These are phyloP conservation scores for Henckelia pumila DNA, from an alignment of 257 asterid species.

Conservation along the genomic window DNA sequence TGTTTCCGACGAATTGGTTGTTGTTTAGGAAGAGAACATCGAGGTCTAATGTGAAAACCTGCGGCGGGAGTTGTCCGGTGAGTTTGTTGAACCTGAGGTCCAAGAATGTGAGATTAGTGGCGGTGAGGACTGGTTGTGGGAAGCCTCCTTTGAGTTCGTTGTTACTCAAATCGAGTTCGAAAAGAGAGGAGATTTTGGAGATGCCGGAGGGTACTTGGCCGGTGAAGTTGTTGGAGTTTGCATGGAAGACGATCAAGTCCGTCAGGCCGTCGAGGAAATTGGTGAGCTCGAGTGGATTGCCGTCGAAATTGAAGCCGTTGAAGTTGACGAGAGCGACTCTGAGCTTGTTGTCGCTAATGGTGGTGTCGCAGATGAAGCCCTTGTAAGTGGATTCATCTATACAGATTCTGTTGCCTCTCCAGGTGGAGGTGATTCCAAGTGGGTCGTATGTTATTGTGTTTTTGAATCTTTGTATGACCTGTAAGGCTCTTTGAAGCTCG, in stretches of 20 bases:
- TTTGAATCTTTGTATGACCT: slow-evolving; percentile 33
- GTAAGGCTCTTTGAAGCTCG: slow-evolving; percentile 16
- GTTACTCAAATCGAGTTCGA: slow-evolving; percentile 70
- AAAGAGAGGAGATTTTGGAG: slow-evolving; percentile 27
- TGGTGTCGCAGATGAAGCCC: slow-evolving; percentile 53
- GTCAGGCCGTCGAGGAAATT: slow-evolving; percentile 30
- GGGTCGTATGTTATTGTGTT: slow-evolving; percentile 31
- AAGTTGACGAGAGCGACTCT: slow-evolving; percentile 46
- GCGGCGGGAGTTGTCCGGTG: slow-evolving; percentile 37
- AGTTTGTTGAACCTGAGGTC: slow-evolving; percentile 56
- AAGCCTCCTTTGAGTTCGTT: slow-evolving; percentile 47
- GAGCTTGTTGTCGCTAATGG: slow-evolving; percentile 13
- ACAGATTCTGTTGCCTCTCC: slow-evolving; percentile 49
- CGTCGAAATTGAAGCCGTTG: slow-evolving; percentile 28
- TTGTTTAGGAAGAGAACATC: slow-evolving; percentile 70
- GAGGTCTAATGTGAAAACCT: slow-evolving; percentile 50
- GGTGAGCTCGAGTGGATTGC: slow-evolving; percentile 2
- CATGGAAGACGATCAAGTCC: slow-evolving; percentile 47
- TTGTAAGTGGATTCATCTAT: slow-evolving; percentile 32
- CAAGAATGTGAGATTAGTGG: slow-evolving; percentile 54
- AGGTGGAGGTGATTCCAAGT: slow-evolving; percentile 18
- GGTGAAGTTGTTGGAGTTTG: slow-evolving; percentile 50
- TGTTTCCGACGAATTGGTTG: slow-evolving; percentile 41
- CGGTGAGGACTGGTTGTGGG: slow-evolving; percentile 41
- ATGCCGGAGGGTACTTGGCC: slow-evolving; percentile 35